Base-by-base conservation (phyloP, 2,329 filamentous ascomycete species). In the Ramularia endophylla region DNA sequence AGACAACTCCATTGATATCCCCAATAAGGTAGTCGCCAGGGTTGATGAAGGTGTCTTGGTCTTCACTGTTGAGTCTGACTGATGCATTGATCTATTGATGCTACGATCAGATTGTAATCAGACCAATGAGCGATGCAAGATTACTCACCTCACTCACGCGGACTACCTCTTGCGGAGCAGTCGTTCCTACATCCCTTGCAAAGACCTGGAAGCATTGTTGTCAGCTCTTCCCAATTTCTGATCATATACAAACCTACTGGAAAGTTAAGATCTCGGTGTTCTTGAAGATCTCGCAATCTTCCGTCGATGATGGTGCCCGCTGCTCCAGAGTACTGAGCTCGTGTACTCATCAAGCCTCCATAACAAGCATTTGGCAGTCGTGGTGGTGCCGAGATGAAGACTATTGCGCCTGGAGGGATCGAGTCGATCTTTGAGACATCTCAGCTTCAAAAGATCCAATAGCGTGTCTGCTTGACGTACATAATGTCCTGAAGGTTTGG, bases 271-370 rank as follows among this genome's bases (percentile, higher is more conserved):
- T 65, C 69, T 5, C 73, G 67, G 52, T 77, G 74, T 58, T 77
- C 73, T 47, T 73, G 65, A 18, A 77, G 56, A 50, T 77, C 73
- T 8, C 73, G 66, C 40, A 76, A 64, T 3, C 71, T 63, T 3
- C 74, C 74, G 52, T 77, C 73, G 22, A 77, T 68, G 9, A 77
- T 62, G 3, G 69, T 68, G 1, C 73, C 74, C 1, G 61, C 68
- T 1, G 71, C 72, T 4, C 67, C 66, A 30, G 62, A 60, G 5
- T 59, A 58, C 48, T 65, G 62, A 2, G 73, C 73, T 15, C 72
- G 63, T 3, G 65, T 66, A 17, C 68, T 69, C 74, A 76, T 77
- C 17, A 77, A 58, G 1, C 73, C 73, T 22, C 74, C 74, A 49
- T 75, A 78, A 31, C 73, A 68, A 32, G 72, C 72, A 47, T 75